These are phyloP conservation scores for Dactylonectria macrodidyma DNA, from an alignment of 2,329 filamentous ascomycete species.

Conservation along the genomic window DNA sequence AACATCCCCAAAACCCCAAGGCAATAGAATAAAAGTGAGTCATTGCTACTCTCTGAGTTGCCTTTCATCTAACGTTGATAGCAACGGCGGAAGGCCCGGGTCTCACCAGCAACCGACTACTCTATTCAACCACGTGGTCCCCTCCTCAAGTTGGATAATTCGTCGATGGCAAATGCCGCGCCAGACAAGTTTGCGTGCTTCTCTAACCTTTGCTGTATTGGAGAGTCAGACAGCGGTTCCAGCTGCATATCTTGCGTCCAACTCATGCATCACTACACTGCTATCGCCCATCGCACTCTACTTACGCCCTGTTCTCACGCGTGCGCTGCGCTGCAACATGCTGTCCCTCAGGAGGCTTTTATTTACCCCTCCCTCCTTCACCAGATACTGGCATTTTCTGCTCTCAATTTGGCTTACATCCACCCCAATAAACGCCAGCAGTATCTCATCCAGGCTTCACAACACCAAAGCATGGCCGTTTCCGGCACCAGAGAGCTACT, in stretches of 20 bases:
- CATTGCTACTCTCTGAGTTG: not conserved
- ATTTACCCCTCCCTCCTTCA: slow-evolving; percentile 25
- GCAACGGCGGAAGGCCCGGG: not conserved
- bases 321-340: slow-evolving; percentile 18
- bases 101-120: not conserved
- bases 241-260: slow-evolving; percentile 22
- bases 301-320: slow-evolving; percentile 16
- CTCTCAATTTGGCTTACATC: slow-evolving; percentile 24
- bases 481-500: slow-evolving; percentile 22
- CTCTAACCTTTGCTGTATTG: slow-evolving; percentile 18
- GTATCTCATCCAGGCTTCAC: slow-evolving; percentile 29
- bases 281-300: slow-evolving; percentile 23
- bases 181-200: slow-evolving; percentile 22
- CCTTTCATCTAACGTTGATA: not conserved
- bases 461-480: slow-evolving; percentile 31
- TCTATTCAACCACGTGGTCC: not conserved
- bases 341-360: slow-evolving; percentile 20
- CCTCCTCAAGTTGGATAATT: not conserved
- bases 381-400: slow-evolving; percentile 33
- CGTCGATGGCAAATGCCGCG: not conserved
- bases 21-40: not conserved
- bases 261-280: slow-evolving; percentile 34
- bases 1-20: slow-evolving; percentile 1
- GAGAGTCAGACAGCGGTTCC: not conserved
- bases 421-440: slow-evolving; percentile 20